Conservation (phyloP, 768 basidiomycete genomes). For the Boletus reticulatus region DNA sequence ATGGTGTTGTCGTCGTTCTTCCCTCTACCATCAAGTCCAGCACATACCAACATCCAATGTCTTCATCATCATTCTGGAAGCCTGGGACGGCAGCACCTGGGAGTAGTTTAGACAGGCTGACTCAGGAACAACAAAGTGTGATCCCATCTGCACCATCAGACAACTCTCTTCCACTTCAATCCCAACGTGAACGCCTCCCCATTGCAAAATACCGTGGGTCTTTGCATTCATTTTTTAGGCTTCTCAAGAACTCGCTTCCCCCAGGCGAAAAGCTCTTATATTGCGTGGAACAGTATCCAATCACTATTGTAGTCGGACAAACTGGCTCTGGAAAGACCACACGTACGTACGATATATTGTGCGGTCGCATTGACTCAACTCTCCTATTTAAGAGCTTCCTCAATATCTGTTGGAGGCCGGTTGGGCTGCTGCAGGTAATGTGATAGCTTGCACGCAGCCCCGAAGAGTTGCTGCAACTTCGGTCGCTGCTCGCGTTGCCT, state of each 20-base stretch:
- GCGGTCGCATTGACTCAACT: background rate
- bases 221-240: conserved; percentile 19
- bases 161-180: conserved; percentile 59
- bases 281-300: conserved; percentile 78
- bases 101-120: conserved; percentile 80
- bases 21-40: background rate
- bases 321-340: conserved; percentile 99
- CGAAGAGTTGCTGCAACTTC: conserved; percentile 93
- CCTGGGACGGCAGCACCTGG: conserved; percentile 85
- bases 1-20: too few relatives aligned
- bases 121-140: conserved; percentile 71
- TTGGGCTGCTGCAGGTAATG: conserved; percentile 81
- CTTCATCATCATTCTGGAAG: conserved; percentile 79
- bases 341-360: conserved; percentile 51
- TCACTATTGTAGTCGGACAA: conserved; percentile 88
- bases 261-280: conserved; percentile 79
- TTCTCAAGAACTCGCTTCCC: background rate
- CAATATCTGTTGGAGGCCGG: conserved; percentile 93
- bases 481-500: conserved; percentile 85
- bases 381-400: conserved; percentile 68
- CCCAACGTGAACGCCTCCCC: conserved; percentile 79
- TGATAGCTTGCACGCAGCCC: conserved; percentile 93
- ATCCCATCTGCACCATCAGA: conserved; percentile 61
- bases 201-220: conserved; percentile 82
- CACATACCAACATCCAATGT: conserved; percentile 33